Conservation (phyloP, 495 filamentous ascomycete genomes). For the Talaromyces stipitatus region DNA sequence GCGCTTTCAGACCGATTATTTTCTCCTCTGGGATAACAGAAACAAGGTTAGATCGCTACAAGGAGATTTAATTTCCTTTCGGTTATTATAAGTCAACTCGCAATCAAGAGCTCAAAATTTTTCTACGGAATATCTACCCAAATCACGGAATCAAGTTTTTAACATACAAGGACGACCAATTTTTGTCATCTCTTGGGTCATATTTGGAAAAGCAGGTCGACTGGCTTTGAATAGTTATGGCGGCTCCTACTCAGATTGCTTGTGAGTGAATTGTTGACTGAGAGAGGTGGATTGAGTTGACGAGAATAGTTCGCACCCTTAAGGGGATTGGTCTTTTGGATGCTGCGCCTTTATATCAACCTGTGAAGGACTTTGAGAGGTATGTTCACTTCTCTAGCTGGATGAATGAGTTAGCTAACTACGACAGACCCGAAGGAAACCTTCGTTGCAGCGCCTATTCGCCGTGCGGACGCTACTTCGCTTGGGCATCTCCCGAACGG, state of each 20-base stretch:
- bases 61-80: neutral
- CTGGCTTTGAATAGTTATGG: constrained; percentile 49
- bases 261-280: constrained; percentile 40
- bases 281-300: constrained; percentile 8
- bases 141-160: neutral
- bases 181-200: neutral
- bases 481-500: constrained; percentile 84
- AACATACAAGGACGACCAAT: constrained; percentile 1
- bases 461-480: constrained; percentile 88
- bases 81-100: neutral
- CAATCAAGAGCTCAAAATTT: neutral
- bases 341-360: constrained; percentile 78
- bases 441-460: constrained; percentile 92
- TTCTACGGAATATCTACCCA: neutral
- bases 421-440: constrained; percentile 76
- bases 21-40: neutral
- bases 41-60: neutral
- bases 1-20: neutral
- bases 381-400: constrained; percentile 21
- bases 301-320: constrained; percentile 68
- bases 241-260: constrained; percentile 81
- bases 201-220: neutral
- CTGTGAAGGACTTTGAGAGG: constrained; percentile 73
- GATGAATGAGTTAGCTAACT: constrained; percentile 11
- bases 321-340: constrained; percentile 93